phyloP scores from a whole-genome alignment of 179 eudicot genomes.

The Silene noctiflora region DNA sequence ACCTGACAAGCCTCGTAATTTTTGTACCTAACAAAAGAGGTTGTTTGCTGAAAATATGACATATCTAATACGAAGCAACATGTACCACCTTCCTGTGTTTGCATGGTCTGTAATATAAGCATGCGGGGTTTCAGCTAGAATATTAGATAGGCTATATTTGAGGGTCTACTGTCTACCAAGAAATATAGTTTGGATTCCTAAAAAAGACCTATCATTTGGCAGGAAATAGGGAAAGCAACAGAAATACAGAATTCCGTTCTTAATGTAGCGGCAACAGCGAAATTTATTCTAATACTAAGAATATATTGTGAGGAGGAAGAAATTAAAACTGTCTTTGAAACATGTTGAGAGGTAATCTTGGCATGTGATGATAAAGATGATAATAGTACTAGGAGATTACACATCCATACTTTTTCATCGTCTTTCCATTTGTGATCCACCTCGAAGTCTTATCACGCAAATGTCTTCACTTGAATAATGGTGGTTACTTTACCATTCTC shows the following conservation, averaged over 20 bases:
- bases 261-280: neutral
- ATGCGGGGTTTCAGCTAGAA: neutral
- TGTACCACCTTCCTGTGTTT: neutral
- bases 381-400: neutral
- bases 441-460: slow-evolving; percentile 5
- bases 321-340: neutral
- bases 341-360: neutral
- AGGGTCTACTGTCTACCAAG: neutral
- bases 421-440: neutral
- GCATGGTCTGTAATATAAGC: neutral
- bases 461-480: neutral
- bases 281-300: neutral
- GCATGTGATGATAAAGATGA: neutral
- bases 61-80: neutral
- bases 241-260: neutral
- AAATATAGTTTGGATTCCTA: neutral
- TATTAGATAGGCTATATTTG: neutral
- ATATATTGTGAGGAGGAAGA: neutral
- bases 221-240: neutral
- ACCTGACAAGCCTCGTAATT: neutral
- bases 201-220: neutral
- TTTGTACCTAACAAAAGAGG: slow-evolving; percentile 4
- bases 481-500: neutral
- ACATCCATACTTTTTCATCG: neutral
- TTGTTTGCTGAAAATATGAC: slow-evolving; percentile 3